A percentile compares a stretch with the other conserved stretches of the same genome.
These are phyloP conservation scores for Phytopythium helicoides DNA, from an alignment of 352 stramenopile species.

Conservation along the genomic window DNA sequence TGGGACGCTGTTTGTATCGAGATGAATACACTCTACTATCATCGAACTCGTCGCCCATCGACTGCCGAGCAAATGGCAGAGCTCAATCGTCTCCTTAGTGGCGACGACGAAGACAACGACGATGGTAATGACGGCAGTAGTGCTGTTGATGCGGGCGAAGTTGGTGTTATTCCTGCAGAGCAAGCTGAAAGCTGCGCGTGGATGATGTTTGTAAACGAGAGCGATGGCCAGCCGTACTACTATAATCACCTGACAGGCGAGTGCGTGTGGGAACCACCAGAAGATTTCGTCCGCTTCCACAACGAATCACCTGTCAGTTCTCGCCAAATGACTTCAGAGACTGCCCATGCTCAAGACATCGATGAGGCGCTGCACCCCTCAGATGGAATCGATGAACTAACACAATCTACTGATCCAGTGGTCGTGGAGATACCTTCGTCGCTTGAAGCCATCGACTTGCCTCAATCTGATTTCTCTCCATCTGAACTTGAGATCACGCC, in stretches of 20 bases:
- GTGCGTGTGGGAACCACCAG: conserved; percentile 65
- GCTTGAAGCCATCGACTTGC: no score
- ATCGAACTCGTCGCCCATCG: conserved; percentile 24
- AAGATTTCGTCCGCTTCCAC: conserved; percentile 46
- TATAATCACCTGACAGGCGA: conserved; percentile 58
- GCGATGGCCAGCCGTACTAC: conserved; percentile 65
- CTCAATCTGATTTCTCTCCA: no score
- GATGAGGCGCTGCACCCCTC: no score
- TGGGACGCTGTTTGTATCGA: no score
- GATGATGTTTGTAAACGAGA: conserved; percentile 74
- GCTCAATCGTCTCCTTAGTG: conserved; percentile 53
- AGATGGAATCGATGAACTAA: no score
- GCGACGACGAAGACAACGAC: conserved; percentile 16
- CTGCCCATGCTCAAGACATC: conserved; percentile 1
- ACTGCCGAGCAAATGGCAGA: conserved; percentile 66
- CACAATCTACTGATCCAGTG: no score
- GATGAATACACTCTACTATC: conserved; percentile 9
- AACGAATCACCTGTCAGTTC: no score
- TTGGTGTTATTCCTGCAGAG: neutral
- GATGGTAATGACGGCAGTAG: neutral
- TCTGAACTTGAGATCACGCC: no score
- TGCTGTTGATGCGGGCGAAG: neutral
- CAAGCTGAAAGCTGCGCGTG: conserved; percentile 28
- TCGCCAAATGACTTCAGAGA: no score
- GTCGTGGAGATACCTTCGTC: no score